These are phyloP conservation scores for Hippophae tibetana DNA, from an alignment of 306 rosid genomes.

Conservation along the genomic window DNA sequence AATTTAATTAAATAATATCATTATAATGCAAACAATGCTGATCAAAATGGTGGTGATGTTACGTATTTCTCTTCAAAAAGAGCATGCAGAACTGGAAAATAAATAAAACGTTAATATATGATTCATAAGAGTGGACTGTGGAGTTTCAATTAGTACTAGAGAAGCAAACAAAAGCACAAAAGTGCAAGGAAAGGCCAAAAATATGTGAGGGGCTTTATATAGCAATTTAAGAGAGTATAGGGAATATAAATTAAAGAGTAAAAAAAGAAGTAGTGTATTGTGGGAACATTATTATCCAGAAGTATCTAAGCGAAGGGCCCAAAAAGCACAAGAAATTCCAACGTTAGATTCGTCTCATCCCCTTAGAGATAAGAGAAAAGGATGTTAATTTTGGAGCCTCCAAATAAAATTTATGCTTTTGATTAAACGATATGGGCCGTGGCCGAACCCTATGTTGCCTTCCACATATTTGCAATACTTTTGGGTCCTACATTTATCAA, in stretches of 20 bases:
- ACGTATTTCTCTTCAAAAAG: conserved; percentile 18
- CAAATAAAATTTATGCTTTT: too few relatives aligned
- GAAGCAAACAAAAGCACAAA: too few relatives aligned
- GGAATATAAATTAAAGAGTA: too few relatives aligned
- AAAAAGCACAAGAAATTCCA: conserved; percentile 63
- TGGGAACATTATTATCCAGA: conserved; percentile 34
- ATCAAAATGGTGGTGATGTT: conserved; percentile 29
- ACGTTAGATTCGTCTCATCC: conserved; percentile 66
- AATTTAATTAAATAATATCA: too few relatives aligned
- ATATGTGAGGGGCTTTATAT: too few relatives aligned
- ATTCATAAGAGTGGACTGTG: background rate
- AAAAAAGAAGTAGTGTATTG: too few relatives aligned
- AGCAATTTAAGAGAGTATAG: too few relatives aligned
- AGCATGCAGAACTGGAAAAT: conserved; percentile 30
- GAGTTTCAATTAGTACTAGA: too few relatives aligned
- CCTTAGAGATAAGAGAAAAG: conserved; percentile 46
- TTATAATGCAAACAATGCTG: conserved; percentile 47
- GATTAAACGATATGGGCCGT: background rate
- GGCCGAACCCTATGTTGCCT: background rate
- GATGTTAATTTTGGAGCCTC: background rate
- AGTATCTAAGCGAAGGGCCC: conserved; percentile 90
- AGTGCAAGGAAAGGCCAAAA: too few relatives aligned
- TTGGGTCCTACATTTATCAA: conserved; percentile 37
- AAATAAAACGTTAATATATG: conserved; percentile 1
- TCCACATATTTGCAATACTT: background rate